Evolutionary conservation across 2,329 filamentous ascomycete species (phyloP).

Genomic region (Metarhizium sp.): DNA sequence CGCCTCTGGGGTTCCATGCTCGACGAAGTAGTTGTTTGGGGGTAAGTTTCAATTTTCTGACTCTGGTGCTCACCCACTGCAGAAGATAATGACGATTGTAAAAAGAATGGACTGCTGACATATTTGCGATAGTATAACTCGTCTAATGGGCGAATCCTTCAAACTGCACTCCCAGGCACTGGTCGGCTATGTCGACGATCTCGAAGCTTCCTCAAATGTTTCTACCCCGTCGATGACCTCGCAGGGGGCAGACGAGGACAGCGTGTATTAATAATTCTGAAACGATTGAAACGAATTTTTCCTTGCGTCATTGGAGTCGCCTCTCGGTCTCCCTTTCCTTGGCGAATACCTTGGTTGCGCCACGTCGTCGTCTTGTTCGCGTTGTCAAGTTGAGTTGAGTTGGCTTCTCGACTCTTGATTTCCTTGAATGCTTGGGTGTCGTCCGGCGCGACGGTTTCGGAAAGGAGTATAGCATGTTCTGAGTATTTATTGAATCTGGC

Average conservation of each 20-base stretch:
- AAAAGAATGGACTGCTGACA: background rate
- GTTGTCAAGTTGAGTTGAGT: background rate
- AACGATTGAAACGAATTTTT: constrained; percentile 37
- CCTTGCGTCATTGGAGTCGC: constrained; percentile 4
- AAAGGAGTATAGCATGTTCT: constrained; percentile 10
- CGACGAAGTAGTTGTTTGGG: constrained; percentile 98
- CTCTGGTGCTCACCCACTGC: background rate
- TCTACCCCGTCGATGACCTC: constrained; percentile 65
- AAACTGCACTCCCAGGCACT: constrained; percentile 93
- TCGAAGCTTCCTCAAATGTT: constrained; percentile 58
- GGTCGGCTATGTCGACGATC: constrained; percentile 85
- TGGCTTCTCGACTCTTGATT: background rate
- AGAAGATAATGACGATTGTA: background rate
- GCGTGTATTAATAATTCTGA: constrained; percentile 53
- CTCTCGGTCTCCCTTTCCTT: background rate
- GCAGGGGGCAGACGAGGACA: constrained; percentile 61
- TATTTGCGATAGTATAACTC: constrained; percentile 57
- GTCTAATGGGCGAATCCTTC: constrained; percentile 97
- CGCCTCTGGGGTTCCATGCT: constrained; percentile 96
- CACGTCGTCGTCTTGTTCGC: constrained; percentile 5
- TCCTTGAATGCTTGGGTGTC: constrained; percentile 3
- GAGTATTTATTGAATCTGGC: constrained; percentile 23
- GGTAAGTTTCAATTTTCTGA: constrained; percentile 54
- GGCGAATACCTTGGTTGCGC: constrained; percentile 9
- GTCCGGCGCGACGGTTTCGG: constrained; percentile 8